phyloP scores from a whole-genome alignment of 352 stramenopile genomes.

The Thalassiosira hispida region DNA sequence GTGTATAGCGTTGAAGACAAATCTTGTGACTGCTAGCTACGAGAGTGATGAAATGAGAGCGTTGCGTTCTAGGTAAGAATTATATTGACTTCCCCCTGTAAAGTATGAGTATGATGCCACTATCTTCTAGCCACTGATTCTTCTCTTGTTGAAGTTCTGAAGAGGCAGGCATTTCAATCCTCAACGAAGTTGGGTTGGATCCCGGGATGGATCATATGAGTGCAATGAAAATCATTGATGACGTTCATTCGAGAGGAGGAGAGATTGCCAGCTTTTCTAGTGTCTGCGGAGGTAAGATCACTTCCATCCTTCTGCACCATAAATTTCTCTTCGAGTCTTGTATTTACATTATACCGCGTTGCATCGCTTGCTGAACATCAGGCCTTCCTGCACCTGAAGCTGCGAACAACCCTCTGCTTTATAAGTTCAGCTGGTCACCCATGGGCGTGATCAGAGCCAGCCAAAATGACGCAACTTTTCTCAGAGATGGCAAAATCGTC shows the following conservation, averaged over 20 bases:
- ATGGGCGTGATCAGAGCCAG: slow-evolving; percentile 92
- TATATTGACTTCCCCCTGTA: not conserved
- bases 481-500: slow-evolving; percentile 88
- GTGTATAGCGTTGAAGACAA: slow-evolving; percentile 88
- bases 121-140: not conserved
- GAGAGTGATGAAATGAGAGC: slow-evolving; percentile 92
- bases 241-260: slow-evolving; percentile 90
- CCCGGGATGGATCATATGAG: slow-evolving; percentile 97
- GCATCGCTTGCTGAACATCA: not conserved
- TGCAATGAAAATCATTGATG: slow-evolving; percentile 96
- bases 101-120: not conserved
- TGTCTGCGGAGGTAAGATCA: slow-evolving; percentile 89
- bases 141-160: slow-evolving; percentile 59
- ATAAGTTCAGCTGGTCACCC: slow-evolving; percentile 98
- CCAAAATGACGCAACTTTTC: slow-evolving; percentile 90
- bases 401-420: slow-evolving; percentile 94
- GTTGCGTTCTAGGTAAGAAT: slow-evolving; percentile 80
- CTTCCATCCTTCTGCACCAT: not conserved
- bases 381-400: slow-evolving; percentile 91
- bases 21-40: slow-evolving; percentile 95
- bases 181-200: slow-evolving; percentile 95
- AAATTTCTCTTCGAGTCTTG: not conserved
- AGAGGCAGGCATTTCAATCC: slow-evolving; percentile 89
- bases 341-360: not conserved
- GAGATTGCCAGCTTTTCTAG: slow-evolving; percentile 92